Conservation (phyloP, 805 yeast species). For the Saccharomyces cerevisiae region DNA sequence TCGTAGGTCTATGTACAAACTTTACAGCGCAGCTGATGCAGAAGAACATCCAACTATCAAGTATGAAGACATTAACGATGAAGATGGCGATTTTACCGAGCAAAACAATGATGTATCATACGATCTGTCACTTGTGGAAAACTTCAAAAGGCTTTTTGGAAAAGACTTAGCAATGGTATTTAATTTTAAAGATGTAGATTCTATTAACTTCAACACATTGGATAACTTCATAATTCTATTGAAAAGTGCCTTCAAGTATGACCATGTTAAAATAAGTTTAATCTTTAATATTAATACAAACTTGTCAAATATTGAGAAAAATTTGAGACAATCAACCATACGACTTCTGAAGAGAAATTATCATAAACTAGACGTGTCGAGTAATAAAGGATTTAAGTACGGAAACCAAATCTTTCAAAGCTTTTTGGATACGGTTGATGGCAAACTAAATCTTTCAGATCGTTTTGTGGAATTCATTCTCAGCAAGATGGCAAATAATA, state of each 20-base stretch:
- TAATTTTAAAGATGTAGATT: conserved; percentile 30
- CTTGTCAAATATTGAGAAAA: conserved; percentile 28
- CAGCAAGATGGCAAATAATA: conserved; percentile 28
- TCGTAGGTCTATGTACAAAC: conserved; percentile 29
- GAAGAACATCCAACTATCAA: conserved; percentile 4
- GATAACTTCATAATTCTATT: conserved; percentile 24
- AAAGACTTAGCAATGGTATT: conserved; percentile 23
- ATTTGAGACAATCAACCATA: conserved; percentile 26
- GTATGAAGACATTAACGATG: conserved; percentile 5
- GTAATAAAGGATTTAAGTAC: conserved; percentile 28
- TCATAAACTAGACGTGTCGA: conserved; percentile 25
- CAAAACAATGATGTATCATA: conserved; percentile 17
- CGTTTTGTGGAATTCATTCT: conserved; percentile 25
- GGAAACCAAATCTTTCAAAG: conserved; percentile 28
- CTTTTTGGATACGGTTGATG: conserved; percentile 30
- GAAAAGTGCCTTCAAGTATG: conserved; percentile 21
- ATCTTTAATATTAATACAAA: conserved; percentile 29
- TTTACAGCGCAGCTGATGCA: conserved; percentile 20
- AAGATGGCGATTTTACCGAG: conserved; percentile 5
- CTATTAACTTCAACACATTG: conserved; percentile 21
- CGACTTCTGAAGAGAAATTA: conserved; percentile 24
- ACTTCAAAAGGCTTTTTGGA: conserved; percentile 22
- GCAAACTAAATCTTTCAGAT: conserved; percentile 27
- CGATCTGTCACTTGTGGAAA: conserved; percentile 28
- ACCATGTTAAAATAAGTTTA: conserved; percentile 21